Conservation (phyloP, 176 grass and related monocot genomes). For the Otatea glauca region DNA sequence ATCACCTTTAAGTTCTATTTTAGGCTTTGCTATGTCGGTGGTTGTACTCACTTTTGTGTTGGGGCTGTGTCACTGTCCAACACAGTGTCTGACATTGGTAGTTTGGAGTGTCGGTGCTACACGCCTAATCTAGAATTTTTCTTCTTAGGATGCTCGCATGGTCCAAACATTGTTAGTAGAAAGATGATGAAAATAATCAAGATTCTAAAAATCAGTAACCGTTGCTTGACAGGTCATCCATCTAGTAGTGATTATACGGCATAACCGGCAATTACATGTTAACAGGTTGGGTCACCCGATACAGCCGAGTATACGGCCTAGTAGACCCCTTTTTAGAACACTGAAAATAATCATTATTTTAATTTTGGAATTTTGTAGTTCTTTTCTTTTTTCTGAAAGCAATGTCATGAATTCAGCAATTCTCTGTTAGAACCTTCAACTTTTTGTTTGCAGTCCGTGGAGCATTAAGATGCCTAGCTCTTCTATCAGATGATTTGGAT, state of each 20-base stretch:
- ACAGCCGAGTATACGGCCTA: too few relatives aligned
- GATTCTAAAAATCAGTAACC: too few relatives aligned
- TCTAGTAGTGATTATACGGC: too few relatives aligned
- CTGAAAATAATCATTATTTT: neutral
- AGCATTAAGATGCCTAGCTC: slow-evolving; percentile 92
- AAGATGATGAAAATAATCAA: slow-evolving; percentile 8
- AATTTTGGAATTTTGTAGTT: neutral
- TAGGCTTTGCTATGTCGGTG: neutral
- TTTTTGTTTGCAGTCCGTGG: slow-evolving; percentile 70
- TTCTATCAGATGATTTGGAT: slow-evolving; percentile 94
- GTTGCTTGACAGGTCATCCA: too few relatives aligned
- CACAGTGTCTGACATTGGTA: neutral
- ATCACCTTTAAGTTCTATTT: slow-evolving; percentile 1
- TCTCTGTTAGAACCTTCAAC: slow-evolving; percentile 12
- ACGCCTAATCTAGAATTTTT: neutral
- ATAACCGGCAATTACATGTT: too few relatives aligned
- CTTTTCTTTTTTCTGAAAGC: neutral
- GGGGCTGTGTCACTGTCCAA: too few relatives aligned
- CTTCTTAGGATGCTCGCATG: slow-evolving; percentile 29
- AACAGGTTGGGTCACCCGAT: too few relatives aligned
- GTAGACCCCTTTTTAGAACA: too few relatives aligned
- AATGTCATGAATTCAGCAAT: neutral
- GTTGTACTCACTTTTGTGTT: neutral
- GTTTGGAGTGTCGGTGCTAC: neutral
- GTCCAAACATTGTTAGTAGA: neutral